Percentiles rank a stretch among this genome's conserved stretches.
phyloP scores from a whole-genome alignment of 2,329 filamentous ascomycete species.

The Lecanoromycetidae sp. region DNA sequence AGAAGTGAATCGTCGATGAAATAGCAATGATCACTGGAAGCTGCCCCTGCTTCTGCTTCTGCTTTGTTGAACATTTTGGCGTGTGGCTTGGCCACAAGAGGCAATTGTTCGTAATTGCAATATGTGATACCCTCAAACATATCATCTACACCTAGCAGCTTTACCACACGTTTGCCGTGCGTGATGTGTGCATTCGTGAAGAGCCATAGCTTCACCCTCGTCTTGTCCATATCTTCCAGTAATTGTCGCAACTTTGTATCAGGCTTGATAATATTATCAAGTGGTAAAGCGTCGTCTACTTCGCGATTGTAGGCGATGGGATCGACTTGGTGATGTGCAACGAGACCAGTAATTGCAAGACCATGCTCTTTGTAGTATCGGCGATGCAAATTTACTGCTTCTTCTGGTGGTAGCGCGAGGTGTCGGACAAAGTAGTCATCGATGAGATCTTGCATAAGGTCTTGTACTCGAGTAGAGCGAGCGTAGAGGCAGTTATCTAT shows the following conservation, averaged over 20 bases:
- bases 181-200: constrained; percentile 93
- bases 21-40: constrained; percentile 60
- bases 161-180: constrained; percentile 72
- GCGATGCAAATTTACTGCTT: constrained; percentile 74
- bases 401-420: constrained; percentile 58
- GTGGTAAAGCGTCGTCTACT: constrained; percentile 86
- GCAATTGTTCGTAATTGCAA: constrained; percentile 69
- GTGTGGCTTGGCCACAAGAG: constrained; percentile 77
- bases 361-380: constrained; percentile 95
- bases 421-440: constrained; percentile 54
- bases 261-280: constrained; percentile 72
- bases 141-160: constrained; percentile 69
- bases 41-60: constrained; percentile 69
- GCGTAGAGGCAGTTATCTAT: constrained; percentile 98
- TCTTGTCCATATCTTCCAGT: constrained; percentile 68
- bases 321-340: constrained; percentile 88
- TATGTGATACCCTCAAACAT: constrained; percentile 90
- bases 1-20: constrained; percentile 87
- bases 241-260: constrained; percentile 62
- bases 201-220: constrained; percentile 80
- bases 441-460: constrained; percentile 79
- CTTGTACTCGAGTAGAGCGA: constrained; percentile 53
- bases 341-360: constrained; percentile 89
- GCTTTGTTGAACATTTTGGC: constrained; percentile 75
- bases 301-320: constrained; percentile 87